phyloP scores from a whole-genome alignment of 2,329 filamentous ascomycete species.

The Alternaria triticimaculans region DNA sequence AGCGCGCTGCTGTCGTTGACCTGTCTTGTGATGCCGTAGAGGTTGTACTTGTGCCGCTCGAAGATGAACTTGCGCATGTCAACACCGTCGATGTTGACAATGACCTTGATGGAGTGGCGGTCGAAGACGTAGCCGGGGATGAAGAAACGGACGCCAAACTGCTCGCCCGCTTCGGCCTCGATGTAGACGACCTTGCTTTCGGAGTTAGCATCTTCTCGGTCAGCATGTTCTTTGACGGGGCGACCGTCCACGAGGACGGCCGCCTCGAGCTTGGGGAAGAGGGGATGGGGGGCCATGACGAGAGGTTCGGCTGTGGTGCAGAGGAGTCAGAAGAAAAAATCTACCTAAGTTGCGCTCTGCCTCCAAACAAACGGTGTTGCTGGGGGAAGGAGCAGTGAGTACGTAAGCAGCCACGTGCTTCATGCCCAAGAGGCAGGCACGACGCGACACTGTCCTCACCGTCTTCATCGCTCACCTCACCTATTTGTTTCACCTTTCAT shows the following conservation, averaged over 20 bases:
- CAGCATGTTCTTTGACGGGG: slow-evolving; percentile 11
- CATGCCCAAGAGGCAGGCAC: neutral
- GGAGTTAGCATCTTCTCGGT: neutral
- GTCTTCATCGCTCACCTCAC: neutral
- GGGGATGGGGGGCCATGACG: slow-evolving; percentile 16
- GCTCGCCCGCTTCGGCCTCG: slow-evolving; percentile 1
- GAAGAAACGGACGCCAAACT: slow-evolving; percentile 9
- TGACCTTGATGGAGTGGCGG: slow-evolving; percentile 1
- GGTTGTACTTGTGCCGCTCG: neutral
- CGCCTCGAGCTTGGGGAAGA: slow-evolving; percentile 10
- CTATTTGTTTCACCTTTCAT: neutral
- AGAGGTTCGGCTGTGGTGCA: neutral
- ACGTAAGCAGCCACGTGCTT: neutral
- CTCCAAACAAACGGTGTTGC: neutral
- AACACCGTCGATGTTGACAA: slow-evolving; percentile 12
- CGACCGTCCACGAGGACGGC: slow-evolving; percentile 14
- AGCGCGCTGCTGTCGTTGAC: neutral
- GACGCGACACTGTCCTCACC: neutral
- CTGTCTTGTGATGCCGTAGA: neutral
- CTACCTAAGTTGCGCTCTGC: neutral
- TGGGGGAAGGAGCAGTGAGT: neutral
- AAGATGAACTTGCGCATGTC: slow-evolving; percentile 1
- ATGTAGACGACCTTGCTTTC: slow-evolving; percentile 11
- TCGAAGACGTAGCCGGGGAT: slow-evolving; percentile 6
- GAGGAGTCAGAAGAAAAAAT: neutral